Percentiles rank a stretch among this genome's conserved stretches.
Conservation (phyloP, 148 eudicot species). For the Dysphania ambrosioides region DNA sequence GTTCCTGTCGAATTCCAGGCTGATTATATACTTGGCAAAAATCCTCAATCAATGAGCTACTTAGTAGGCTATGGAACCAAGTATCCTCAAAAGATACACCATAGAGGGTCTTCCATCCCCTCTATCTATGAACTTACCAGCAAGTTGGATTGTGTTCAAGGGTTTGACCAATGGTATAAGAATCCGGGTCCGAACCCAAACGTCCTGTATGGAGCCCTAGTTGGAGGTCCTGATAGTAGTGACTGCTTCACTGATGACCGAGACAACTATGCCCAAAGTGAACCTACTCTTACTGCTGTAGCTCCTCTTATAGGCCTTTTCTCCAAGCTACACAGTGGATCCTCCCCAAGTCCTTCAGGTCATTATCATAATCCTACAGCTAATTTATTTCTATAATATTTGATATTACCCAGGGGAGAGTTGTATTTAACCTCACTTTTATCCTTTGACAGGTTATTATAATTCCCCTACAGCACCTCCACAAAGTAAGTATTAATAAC, state of each 20-base stretch:
- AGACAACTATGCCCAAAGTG: conserved; percentile 51
- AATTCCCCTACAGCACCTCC: conserved; percentile 11
- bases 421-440: neutral
- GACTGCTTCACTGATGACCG: conserved; percentile 56
- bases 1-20: conserved; percentile 32
- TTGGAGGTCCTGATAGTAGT: conserved; percentile 63
- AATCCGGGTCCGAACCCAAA: conserved; percentile 48
- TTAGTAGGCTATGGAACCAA: conserved; percentile 61
- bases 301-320: conserved; percentile 62
- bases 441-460: conserved; percentile 11
- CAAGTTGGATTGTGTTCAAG: conserved; percentile 45
- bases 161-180: conserved; percentile 42
- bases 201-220: conserved; percentile 44
- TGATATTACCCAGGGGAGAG: neutral
- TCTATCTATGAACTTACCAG: conserved; percentile 32
- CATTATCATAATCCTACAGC: neutral
- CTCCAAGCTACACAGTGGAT: conserved; percentile 23
- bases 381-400: neutral
- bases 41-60: conserved; percentile 60
- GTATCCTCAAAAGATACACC: conserved; percentile 55
- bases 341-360: conserved; percentile 25
- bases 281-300: conserved; percentile 56
- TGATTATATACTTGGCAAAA: conserved; percentile 65
- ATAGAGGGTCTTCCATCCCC: conserved; percentile 62
- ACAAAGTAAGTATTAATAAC: neutral